Evolutionary conservation across 345 rosid species (phyloP).

Genomic region (Heritiera littoralis): DNA sequence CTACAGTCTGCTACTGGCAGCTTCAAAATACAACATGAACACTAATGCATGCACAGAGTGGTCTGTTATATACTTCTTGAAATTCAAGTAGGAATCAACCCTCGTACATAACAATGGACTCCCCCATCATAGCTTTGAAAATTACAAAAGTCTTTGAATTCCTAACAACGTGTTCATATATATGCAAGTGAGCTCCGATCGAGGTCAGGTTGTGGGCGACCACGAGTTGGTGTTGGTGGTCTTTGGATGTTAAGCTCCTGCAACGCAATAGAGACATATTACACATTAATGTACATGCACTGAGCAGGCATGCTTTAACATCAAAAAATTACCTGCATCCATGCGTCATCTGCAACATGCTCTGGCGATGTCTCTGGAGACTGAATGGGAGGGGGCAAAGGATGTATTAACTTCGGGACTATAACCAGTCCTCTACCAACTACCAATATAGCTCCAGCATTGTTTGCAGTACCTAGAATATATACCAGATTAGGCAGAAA

Average conservation of each 20-base stretch:
- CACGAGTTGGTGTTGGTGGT: conserved; percentile 99
- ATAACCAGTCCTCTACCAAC: conserved; percentile 94
- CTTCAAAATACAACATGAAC: background rate
- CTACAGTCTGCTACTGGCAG: background rate
- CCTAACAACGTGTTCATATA: conserved; percentile 57
- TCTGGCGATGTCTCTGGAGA: conserved; percentile 95
- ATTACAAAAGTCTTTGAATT: background rate
- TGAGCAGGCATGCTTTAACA: background rate
- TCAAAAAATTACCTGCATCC: conserved; percentile 82
- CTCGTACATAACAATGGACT: background rate
- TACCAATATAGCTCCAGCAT: conserved; percentile 97
- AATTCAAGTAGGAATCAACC: background rate
- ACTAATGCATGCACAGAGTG: background rate
- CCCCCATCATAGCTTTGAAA: background rate
- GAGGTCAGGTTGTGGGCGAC: conserved; percentile 89
- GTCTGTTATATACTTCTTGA: background rate
- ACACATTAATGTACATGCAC: background rate
- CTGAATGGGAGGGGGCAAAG: conserved; percentile 91
- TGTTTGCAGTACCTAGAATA: conserved; percentile 88
- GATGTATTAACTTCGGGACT: conserved; percentile 96
- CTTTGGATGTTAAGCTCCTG: conserved; percentile 99
- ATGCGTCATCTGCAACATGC: conserved; percentile 66
- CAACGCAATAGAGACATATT: background rate
- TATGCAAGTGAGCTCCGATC: conserved; percentile 96
- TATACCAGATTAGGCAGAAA: conserved; percentile 23